A percentile compares a stretch with the other conserved stretches of the same genome.
Conservation (phyloP, 2,329 filamentous ascomycete genomes). For the Aspergillus ibericus region DNA sequence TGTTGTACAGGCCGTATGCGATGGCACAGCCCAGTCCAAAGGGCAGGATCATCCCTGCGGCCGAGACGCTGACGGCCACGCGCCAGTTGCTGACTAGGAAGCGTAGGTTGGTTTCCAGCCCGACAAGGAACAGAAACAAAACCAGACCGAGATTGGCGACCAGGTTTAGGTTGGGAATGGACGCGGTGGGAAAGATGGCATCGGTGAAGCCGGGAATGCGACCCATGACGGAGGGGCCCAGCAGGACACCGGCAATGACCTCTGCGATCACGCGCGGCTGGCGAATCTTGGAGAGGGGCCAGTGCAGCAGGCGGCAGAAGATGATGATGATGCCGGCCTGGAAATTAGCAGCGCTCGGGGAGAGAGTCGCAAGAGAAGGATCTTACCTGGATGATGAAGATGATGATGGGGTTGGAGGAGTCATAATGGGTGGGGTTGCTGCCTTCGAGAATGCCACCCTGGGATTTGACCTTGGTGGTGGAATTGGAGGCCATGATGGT, state of each 20-base stretch:
- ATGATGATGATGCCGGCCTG: constrained; percentile 72
- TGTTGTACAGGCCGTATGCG: constrained; percentile 74
- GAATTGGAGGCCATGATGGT: constrained; percentile 23
- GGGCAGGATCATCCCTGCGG: constrained; percentile 76
- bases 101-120: constrained; percentile 79
- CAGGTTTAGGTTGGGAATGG: constrained; percentile 72
- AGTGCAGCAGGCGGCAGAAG: constrained; percentile 72
- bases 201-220: constrained; percentile 75
- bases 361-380: constrained; percentile 5
- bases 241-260: constrained; percentile 78
- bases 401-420: constrained; percentile 67
- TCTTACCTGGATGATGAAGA: constrained; percentile 78
- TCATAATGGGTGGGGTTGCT: constrained; percentile 68
- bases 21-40: constrained; percentile 81
- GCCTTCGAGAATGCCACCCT: constrained; percentile 71
- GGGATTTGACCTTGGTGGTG: constrained; percentile 41
- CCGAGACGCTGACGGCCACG: constrained; percentile 72
- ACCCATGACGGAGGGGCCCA: constrained; percentile 86
- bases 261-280: constrained; percentile 83
- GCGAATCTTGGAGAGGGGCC: constrained; percentile 71
- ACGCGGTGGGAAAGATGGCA: constrained; percentile 73
- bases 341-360: neutral
- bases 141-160: constrained; percentile 82
- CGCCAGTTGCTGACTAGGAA: constrained; percentile 79
- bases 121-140: constrained; percentile 84